Evolutionary conservation across 2,329 filamentous ascomycete species (phyloP).

Genomic region (Pseudogymnoascus sp.): DNA sequence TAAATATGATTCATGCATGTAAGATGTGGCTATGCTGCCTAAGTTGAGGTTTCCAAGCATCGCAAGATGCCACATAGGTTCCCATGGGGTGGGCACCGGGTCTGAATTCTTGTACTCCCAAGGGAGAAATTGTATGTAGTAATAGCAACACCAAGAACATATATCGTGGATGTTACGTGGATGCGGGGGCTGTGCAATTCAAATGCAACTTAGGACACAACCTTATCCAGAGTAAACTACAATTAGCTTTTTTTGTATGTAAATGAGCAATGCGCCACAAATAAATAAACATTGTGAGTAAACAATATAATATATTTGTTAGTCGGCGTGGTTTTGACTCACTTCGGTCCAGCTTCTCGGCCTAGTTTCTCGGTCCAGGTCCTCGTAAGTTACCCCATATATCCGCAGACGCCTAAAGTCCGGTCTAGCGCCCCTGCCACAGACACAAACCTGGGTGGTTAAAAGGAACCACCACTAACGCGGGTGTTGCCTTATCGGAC

Average conservation of each 20-base stretch:
- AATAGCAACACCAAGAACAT: neutral
- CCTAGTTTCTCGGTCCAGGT: neutral
- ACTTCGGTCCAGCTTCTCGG: neutral
- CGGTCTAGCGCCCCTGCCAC: neutral
- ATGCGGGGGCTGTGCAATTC: slow-evolving; percentile 7
- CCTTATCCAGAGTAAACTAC: slow-evolving; percentile 1
- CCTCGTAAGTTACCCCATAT: neutral
- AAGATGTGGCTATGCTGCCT: neutral
- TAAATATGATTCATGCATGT: slow-evolving; percentile 3
- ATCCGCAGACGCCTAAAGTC: neutral
- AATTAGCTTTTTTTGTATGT: neutral
- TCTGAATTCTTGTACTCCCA: neutral
- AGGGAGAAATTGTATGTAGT: neutral
- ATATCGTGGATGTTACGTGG: slow-evolving; percentile 4
- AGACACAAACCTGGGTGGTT: neutral
- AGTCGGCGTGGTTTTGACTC: neutral
- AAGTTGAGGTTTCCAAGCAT: neutral
- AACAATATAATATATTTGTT: neutral
- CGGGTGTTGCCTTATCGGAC: slow-evolving; percentile 9
- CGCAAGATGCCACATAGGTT: neutral
- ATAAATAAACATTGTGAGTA: neutral
- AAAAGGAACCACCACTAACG: neutral
- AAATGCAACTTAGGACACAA: neutral
- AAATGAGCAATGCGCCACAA: neutral
- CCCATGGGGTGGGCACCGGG: neutral